Percentiles rank a stretch among this genome's conserved stretches.
phyloP scores from a whole-genome alignment of 371 early-diverging fungal genomes.

The Globomyces sp. region DNA sequence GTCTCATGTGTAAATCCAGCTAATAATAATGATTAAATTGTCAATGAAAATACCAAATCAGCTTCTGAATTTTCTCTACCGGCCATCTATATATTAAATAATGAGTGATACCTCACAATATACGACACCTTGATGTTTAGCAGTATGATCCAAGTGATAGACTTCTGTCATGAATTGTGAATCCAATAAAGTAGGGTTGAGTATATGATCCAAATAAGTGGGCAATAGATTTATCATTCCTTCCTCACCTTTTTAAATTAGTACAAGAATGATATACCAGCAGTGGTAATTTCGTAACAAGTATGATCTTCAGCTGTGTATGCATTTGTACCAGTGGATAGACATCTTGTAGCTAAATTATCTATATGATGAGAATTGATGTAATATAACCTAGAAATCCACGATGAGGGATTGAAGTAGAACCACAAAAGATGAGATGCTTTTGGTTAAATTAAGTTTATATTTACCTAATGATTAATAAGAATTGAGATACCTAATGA shows the following conservation, averaged over 20 bases:
- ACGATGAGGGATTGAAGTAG: constrained; percentile 16
- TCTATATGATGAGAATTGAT: constrained; percentile 49
- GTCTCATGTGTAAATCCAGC: constrained; percentile 43
- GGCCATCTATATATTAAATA: constrained; percentile 49
- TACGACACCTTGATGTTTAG: constrained; percentile 73
- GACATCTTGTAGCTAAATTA: constrained; percentile 62
- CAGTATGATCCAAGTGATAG: constrained; percentile 65
- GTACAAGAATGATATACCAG: constrained; percentile 36
- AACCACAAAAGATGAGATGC: constrained; percentile 1
- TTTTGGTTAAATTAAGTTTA: constrained; percentile 13
- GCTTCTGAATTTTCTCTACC: constrained; percentile 64
- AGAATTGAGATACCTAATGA: too few relatives aligned
- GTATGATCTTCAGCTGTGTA: constrained; percentile 62
- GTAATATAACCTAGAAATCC: constrained; percentile 40
- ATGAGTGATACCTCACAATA: constrained; percentile 56
- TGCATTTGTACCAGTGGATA: constrained; percentile 72
- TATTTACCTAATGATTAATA: constrained; percentile 35
- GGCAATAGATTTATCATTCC: constrained; percentile 48
- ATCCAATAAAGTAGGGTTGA: constrained; percentile 63
- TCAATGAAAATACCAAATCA: constrained; percentile 37
- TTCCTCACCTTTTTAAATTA: constrained; percentile 7
- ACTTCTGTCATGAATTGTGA: constrained; percentile 68
- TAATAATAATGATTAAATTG: too few relatives aligned
- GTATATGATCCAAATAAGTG: constrained; percentile 72
- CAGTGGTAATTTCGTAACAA: constrained; percentile 66